Conservation (phyloP, 2,329 filamentous ascomycete species). For the Teratosphaeria viscida region DNA sequence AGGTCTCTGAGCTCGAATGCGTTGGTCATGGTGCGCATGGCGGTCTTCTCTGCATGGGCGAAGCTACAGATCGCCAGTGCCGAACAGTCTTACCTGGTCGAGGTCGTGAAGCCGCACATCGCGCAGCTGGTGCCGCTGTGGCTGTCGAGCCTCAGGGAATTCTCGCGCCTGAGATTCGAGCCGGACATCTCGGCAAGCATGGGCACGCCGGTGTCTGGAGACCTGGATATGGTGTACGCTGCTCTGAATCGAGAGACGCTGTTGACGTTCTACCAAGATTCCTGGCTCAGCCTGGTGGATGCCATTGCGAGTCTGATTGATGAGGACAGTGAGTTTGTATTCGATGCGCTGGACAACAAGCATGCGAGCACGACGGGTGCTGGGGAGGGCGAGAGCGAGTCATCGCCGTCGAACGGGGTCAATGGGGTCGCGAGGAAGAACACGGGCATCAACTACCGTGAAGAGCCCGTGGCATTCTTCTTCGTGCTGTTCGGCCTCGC, state of each 20-base stretch:
- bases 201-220: conserved; percentile 58
- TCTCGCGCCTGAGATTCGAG: conserved; percentile 85
- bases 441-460: conserved; percentile 89
- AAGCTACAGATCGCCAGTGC: conserved; percentile 90
- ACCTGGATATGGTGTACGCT: conserved; percentile 87
- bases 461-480: conserved; percentile 97
- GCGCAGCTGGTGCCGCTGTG: conserved; percentile 83
- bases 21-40: conserved; percentile 96
- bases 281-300: conserved; percentile 92
- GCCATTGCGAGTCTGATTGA: conserved; percentile 96
- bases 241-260: conserved; percentile 89
- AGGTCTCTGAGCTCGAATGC: conserved; percentile 90
- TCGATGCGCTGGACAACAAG: conserved; percentile 89
- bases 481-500: conserved; percentile 95
- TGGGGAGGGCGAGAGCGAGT: conserved; percentile 3
- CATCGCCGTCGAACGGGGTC: neutral
- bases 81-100: conserved; percentile 79
- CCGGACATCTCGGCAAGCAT: conserved; percentile 91
- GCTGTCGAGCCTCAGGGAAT: conserved; percentile 87
- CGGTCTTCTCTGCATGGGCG: conserved; percentile 94
- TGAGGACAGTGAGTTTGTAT: conserved; percentile 94
- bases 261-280: conserved; percentile 90
- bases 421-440: conserved; percentile 43
- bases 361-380: conserved; percentile 20
- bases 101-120: conserved; percentile 84